Conservation (phyloP, 2,329 filamentous ascomycete genomes). For the Colletotrichum limetticola region DNA sequence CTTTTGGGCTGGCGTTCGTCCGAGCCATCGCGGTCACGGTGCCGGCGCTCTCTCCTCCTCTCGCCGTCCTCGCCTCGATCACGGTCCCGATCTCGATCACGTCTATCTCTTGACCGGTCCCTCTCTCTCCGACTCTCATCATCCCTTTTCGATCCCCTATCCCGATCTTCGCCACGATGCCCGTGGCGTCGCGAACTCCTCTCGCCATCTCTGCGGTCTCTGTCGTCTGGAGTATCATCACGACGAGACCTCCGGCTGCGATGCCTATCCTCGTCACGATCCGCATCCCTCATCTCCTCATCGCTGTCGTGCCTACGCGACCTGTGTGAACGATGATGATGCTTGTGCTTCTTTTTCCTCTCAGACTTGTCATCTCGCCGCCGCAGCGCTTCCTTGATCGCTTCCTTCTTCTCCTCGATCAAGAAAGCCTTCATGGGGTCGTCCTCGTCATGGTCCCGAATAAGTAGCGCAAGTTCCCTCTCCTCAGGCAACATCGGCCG, state of each 20-base stretch:
- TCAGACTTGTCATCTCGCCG: slow-evolving; percentile 61
- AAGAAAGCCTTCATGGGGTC: slow-evolving; percentile 97
- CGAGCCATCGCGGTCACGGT: slow-evolving; percentile 42
- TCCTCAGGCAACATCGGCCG: slow-evolving; percentile 83
- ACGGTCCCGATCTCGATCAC: slow-evolving; percentile 38
- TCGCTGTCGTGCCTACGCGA: slow-evolving; percentile 45
- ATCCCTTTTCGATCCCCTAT: slow-evolving; percentile 43
- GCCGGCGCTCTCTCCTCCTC: slow-evolving; percentile 40
- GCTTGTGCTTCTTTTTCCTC: slow-evolving; percentile 60
- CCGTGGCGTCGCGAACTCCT: slow-evolving; percentile 39
- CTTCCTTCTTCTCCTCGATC: slow-evolving; percentile 90
- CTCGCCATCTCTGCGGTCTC: slow-evolving; percentile 40
- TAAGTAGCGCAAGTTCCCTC: slow-evolving; percentile 78
- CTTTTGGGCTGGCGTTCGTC: slow-evolving; percentile 38
- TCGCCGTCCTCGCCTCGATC: slow-evolving; percentile 38
- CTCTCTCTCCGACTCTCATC: slow-evolving; percentile 41
- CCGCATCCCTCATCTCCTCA: slow-evolving; percentile 41
- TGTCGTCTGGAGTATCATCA: slow-evolving; percentile 47
- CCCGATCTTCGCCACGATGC: slow-evolving; percentile 40
- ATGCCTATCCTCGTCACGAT: slow-evolving; percentile 43
- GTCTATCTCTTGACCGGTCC: slow-evolving; percentile 37
- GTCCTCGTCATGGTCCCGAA: slow-evolving; percentile 88
- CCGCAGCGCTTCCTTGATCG: slow-evolving; percentile 77
- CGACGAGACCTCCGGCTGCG: slow-evolving; percentile 47
- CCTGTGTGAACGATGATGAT: slow-evolving; percentile 57